Conservation (phyloP, 2,329 filamentous ascomycete genomes). For the Epichloe gansuensis region DNA sequence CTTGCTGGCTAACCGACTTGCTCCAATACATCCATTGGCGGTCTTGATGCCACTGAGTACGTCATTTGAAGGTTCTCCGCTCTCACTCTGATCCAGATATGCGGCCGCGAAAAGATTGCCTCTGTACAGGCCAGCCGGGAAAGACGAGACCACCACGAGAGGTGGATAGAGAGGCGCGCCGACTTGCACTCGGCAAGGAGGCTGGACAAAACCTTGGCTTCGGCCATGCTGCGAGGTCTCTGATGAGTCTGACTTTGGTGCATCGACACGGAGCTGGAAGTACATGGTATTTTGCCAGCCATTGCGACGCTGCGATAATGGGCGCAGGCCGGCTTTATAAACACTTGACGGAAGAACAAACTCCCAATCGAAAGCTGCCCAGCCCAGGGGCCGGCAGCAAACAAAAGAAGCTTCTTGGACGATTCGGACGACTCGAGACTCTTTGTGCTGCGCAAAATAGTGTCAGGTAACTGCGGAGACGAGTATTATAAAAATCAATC, state of each 20-base stretch:
- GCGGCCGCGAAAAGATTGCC: background rate
- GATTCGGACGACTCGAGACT: too few species aligned
- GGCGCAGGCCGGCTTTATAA: background rate
- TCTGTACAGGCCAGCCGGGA: background rate
- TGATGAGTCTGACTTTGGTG: background rate
- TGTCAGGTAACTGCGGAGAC: too few species aligned
- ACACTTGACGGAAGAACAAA: too few species aligned
- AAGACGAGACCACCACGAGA: constrained; percentile 7
- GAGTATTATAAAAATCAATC: too few species aligned
- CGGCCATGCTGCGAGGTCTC: constrained; percentile 5
- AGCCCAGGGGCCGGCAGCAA: too few species aligned
- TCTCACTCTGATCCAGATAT: background rate
- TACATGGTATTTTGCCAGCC: background rate
- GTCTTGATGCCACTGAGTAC: background rate
- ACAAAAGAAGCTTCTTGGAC: too few species aligned
- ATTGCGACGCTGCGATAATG: background rate
- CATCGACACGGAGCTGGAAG: background rate
- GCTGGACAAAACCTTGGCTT: constrained; percentile 13
- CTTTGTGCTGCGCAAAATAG: too few species aligned
- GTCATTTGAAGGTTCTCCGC: background rate
- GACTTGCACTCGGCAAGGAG: constrained; percentile 11
- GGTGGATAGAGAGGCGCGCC: constrained; percentile 13
- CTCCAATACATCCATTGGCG: background rate
- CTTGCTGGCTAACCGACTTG: background rate
- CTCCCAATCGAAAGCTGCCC: too few species aligned